phyloP scores from a whole-genome alignment of 1,284 basidiomycete genomes.

The Rhodotorula sp. region DNA sequence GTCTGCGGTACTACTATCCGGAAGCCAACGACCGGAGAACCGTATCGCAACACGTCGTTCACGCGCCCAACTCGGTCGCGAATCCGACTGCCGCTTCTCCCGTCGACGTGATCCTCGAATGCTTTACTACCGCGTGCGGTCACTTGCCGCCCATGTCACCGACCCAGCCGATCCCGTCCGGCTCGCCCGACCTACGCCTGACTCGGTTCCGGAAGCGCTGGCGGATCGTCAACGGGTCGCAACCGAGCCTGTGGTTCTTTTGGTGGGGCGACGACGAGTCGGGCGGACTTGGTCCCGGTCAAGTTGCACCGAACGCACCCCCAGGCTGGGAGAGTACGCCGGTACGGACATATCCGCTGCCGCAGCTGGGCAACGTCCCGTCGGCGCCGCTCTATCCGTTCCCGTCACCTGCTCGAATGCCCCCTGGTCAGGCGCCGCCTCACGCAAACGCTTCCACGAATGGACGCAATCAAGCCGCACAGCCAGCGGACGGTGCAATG shows the following conservation, averaged over 20 bases:
- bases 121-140: constrained; percentile 25
- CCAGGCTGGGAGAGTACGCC: constrained; percentile 27
- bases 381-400: constrained; percentile 26
- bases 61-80: constrained; percentile 7
- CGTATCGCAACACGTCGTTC: constrained; percentile 18
- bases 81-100: constrained; percentile 9
- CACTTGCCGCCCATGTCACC: constrained; percentile 22
- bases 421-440: background rate
- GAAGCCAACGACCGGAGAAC: constrained; percentile 17
- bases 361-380: constrained; percentile 11
- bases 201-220: constrained; percentile 31
- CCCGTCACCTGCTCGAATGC: constrained; percentile 5
- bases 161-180: constrained; percentile 10
- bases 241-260: constrained; percentile 26
- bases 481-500: background rate
- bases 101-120: constrained; percentile 25
- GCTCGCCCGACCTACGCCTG: constrained; percentile 24
- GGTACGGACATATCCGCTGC: constrained; percentile 23
- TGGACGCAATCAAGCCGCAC: background rate
- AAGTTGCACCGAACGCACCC: constrained; percentile 9
- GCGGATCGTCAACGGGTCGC: constrained; percentile 23
- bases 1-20: constrained; percentile 27
- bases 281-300: constrained; percentile 15
- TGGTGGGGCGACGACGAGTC: constrained; percentile 25
- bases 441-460: background rate